Conservation (phyloP, 352 stramenopile genomes). For the Pythium vanterpoolii region DNA sequence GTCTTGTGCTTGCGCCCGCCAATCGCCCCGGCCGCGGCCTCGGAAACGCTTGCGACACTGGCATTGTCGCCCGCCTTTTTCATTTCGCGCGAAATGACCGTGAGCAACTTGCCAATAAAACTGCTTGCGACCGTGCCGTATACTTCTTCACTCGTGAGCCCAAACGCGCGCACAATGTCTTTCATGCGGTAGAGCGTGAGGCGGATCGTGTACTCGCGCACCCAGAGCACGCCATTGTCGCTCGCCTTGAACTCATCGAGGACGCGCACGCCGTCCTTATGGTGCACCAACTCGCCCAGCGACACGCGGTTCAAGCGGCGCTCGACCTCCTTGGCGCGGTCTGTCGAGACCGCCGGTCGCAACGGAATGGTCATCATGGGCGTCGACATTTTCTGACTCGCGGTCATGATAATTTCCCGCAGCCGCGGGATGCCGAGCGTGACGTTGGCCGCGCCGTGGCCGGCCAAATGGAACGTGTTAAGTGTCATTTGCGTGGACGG, state of each 20-base stretch:
- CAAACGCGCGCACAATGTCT: conserved; percentile 95
- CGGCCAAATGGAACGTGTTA: conserved; percentile 99
- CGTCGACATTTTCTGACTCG: conserved; percentile 95
- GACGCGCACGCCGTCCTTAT: conserved; percentile 90
- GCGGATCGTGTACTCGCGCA: conserved; percentile 96
- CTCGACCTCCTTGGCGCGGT: conserved; percentile 71
- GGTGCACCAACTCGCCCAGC: conserved; percentile 92
- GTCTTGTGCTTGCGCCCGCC: conserved; percentile 43
- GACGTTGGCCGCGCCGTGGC: conserved; percentile 98
- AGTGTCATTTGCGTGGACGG: conserved; percentile 99
- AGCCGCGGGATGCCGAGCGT: conserved; percentile 99
- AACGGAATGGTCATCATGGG: conserved; percentile 99
- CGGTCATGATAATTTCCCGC: conserved; percentile 99
- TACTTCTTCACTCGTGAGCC: conserved; percentile 93
- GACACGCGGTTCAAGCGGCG: conserved; percentile 92
- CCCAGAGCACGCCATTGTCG: conserved; percentile 90
- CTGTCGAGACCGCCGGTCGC: conserved; percentile 38
- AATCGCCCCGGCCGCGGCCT: conserved; percentile 43
- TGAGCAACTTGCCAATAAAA: conserved; percentile 94
- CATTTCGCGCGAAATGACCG: conserved; percentile 94
- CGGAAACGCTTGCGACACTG: conserved; percentile 43
- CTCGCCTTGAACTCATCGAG: conserved; percentile 89
- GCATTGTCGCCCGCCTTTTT: conserved; percentile 74
- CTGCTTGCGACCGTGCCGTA: conserved; percentile 76
- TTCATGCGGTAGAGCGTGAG: conserved; percentile 94